Conservation (phyloP, 2,329 filamentous ascomycete genomes). For the Bipolaris sorokiniana region DNA sequence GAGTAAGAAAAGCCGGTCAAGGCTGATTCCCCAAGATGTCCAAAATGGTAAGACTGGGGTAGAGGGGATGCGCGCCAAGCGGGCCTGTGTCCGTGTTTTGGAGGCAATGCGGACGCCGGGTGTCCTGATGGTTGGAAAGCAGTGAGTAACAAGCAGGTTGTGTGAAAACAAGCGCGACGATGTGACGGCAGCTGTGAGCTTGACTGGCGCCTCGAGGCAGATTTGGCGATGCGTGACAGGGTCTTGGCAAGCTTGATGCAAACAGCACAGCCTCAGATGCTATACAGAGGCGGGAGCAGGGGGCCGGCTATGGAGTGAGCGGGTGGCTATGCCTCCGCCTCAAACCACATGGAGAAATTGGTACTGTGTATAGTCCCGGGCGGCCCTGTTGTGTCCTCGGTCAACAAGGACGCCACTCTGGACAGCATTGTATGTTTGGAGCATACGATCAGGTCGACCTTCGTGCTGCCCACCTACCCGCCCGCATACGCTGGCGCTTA, state of each 20-base stretch:
- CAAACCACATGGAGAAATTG: slow-evolving; percentile 14
- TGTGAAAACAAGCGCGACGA: slow-evolving; percentile 38
- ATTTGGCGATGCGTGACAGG: slow-evolving; percentile 41
- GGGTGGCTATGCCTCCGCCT: slow-evolving; percentile 35
- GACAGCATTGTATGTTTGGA: slow-evolving; percentile 10
- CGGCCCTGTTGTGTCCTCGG: slow-evolving; percentile 7
- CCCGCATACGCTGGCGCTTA: slow-evolving; percentile 41
- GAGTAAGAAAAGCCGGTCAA: slow-evolving; percentile 44
- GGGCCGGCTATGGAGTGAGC: slow-evolving; percentile 23
- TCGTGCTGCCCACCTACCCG: slow-evolving; percentile 18
- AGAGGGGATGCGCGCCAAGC: slow-evolving; percentile 40
- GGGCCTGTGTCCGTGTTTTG: slow-evolving; percentile 23
- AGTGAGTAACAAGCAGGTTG: slow-evolving; percentile 24
- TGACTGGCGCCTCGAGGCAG: slow-evolving; percentile 44
- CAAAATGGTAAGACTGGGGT: slow-evolving; percentile 32
- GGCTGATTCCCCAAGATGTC: slow-evolving; percentile 40
- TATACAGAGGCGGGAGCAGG: slow-evolving; percentile 30
- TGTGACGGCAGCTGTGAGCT: slow-evolving; percentile 37
- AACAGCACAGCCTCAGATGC: slow-evolving; percentile 45
- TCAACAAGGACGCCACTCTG: not conserved
- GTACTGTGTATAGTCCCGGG: slow-evolving; percentile 8
- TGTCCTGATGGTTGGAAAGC: slow-evolving; percentile 23
- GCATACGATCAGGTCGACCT: slow-evolving; percentile 17
- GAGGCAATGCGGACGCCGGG: slow-evolving; percentile 26
- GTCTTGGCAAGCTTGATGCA: slow-evolving; percentile 39